Evolutionary conservation across 2,329 filamentous ascomycete species (phyloP), one percentile per base, ranked within the genome.

Genomic region (Sporothrix inflata): DNA sequence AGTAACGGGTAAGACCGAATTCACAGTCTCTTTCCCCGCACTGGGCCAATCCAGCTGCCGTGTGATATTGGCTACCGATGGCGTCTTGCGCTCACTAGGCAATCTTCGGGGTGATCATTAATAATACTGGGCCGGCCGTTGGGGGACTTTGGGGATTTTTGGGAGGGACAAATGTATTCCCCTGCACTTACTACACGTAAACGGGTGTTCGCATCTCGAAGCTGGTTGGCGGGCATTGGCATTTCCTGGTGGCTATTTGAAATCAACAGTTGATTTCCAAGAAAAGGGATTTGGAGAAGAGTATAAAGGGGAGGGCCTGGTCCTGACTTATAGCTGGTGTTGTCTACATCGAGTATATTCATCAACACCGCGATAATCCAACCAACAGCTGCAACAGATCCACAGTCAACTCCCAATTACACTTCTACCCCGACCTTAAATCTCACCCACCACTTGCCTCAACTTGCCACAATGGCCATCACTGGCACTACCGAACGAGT

Each of bases 401-500:
- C 30, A 34, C 30, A 34, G 30, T 34, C 30, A 34, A 24, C 8
- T n/a, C 9, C 34, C 57, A 40, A 63, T 12, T 9, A 30, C 24
- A 19, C 55, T 60, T 42, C 19, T 30, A 19, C 12, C 45, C 7
- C 45, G 45, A 38, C 51, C 8, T 27, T 7, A 38, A 1, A 21
- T 40, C 30, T 34, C 55, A 40, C 24, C 5, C 19, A 21, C 19
- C 40, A 40, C 38, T 40, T 40, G 38, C 4, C 38, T 5, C 51
- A 19, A 38, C 27, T n/a, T 14, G 21, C 21, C 24, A 47, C 38
- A 16, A 72, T 63, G 40, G 38, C 71, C 75, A 73, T 45, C 75
- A 47, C 76, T 75, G 74, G 82, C 75, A 80, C 83, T 76, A 76
- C 81, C 57, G 79, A 81, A 60, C 71, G 73, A 24, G 78, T 85